A percentile compares a stretch with the other conserved stretches of the same genome.
Conservation (phyloP, 495 filamentous ascomycete species). For the Hypomontagnella submonticulosa region DNA sequence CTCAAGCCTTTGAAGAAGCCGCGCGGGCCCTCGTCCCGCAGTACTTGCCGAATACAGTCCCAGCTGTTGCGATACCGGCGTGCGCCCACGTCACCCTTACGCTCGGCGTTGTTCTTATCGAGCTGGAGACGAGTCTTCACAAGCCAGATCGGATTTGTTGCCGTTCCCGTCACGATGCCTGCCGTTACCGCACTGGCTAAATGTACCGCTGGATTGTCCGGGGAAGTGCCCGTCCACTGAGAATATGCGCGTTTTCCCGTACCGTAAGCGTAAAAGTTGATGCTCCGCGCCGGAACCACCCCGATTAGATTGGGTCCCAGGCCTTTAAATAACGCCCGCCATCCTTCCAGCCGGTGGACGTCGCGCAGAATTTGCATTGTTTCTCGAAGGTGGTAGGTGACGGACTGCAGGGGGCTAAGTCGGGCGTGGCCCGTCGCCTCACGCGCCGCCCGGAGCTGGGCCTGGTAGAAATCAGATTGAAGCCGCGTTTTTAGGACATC, state of each 20-base stretch:
- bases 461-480: constrained; percentile 91
- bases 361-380: constrained; percentile 83
- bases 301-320: constrained; percentile 88
- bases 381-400: constrained; percentile 73
- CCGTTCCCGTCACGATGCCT: constrained; percentile 82
- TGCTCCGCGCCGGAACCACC: constrained; percentile 84
- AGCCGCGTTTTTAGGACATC: constrained; percentile 92
- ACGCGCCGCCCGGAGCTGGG: constrained; percentile 65
- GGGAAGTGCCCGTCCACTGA: constrained; percentile 69
- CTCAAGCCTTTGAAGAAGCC: constrained; percentile 88
- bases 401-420: constrained; percentile 60
- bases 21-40: constrained; percentile 78
- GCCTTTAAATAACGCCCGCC: constrained; percentile 87
- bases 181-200: constrained; percentile 76
- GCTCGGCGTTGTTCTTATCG: constrained; percentile 72
- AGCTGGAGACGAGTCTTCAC: constrained; percentile 91
- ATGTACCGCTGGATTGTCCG: constrained; percentile 77
- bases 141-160: constrained; percentile 93
- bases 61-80: constrained; percentile 83
- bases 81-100: constrained; percentile 58
- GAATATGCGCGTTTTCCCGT: constrained; percentile 84
- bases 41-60: constrained; percentile 81
- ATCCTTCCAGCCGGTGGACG: constrained; percentile 81
- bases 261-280: constrained; percentile 90
- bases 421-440: constrained; percentile 51